A percentile compares a stretch with the other conserved stretches of the same genome.
Conservation (phyloP, 345 rosid species). For the Raphanus raphanistrum region DNA sequence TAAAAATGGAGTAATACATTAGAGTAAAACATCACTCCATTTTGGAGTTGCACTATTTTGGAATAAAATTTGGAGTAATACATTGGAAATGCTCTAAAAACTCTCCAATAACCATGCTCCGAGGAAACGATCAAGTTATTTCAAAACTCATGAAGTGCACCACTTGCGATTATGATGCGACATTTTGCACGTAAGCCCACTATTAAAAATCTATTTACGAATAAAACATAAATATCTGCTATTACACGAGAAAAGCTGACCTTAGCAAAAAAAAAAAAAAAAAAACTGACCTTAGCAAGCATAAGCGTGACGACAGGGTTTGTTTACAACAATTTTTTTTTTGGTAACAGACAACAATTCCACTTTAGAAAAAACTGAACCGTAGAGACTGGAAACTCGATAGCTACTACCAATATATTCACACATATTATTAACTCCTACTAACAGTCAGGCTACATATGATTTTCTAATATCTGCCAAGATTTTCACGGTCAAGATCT, state of each 20-base stretch:
- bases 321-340: not conserved
- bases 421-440: too few relatives aligned
- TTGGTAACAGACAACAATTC: not conserved
- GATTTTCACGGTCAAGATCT: not conserved
- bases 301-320: conserved; percentile 36
- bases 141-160: conserved; percentile 25
- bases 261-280: conserved; percentile 13
- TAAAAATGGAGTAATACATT: too few relatives aligned
- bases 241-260: conserved; percentile 24
- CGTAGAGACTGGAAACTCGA: not conserved
- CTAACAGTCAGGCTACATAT: not conserved
- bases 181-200: conserved; percentile 17
- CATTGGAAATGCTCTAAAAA: too few relatives aligned
- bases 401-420: too few relatives aligned
- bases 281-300: conserved; percentile 34
- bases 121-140: conserved; percentile 8
- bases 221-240: not conserved
- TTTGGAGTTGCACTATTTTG: too few relatives aligned
- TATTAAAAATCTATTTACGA: conserved; percentile 8
- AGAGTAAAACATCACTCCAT: too few relatives aligned
- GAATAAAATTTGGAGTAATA: too few relatives aligned
- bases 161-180: conserved; percentile 32
- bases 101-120: too few relatives aligned
- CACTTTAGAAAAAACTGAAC: not conserved
- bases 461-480: not conserved